A percentile compares a stretch with the other conserved stretches of the same genome.
These are phyloP conservation scores for Trametes meyenii DNA, from an alignment of 768 basidiomycete genomes.

Conservation along the genomic window DNA sequence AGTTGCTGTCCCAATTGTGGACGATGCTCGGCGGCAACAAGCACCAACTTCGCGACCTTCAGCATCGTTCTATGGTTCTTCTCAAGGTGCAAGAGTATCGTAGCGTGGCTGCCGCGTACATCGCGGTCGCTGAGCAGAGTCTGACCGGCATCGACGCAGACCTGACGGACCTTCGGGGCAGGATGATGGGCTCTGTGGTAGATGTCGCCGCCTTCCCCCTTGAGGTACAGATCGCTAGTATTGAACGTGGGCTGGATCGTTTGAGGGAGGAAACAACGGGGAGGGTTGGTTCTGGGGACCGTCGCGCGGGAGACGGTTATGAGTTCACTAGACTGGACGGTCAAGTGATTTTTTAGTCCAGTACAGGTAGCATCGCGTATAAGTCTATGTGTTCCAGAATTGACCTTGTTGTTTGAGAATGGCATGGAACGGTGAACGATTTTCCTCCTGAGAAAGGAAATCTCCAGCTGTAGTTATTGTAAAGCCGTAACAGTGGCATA, in stretches of 20 bases:
- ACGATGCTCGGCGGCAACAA: constrained; percentile 66
- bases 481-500: too few species aligned
- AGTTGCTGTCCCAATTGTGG: constrained; percentile 70
- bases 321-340: too few species aligned
- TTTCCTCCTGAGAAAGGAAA: too few species aligned
- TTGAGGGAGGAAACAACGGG: neutral
- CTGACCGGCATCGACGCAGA: constrained; percentile 67
- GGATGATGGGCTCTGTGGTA: constrained; percentile 65
- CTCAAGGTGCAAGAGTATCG: constrained; percentile 57
- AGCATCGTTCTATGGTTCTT: constrained; percentile 54
- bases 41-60: constrained; percentile 47
- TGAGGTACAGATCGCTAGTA: constrained; percentile 75
- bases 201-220: constrained; percentile 57
- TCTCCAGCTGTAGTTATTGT: too few species aligned
- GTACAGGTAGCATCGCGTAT: too few species aligned
- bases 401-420: too few species aligned
- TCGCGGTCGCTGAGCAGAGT: constrained; percentile 60
- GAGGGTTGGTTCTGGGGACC: neutral
- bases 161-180: constrained; percentile 73
- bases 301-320: too few species aligned
- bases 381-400: too few species aligned
- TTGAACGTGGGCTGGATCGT: constrained; percentile 37
- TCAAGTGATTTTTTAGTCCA: too few species aligned
- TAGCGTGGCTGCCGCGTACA: constrained; percentile 62
- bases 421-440: too few species aligned